Conservation (phyloP, 2,329 filamentous ascomycete genomes). For the Aspergillus sp. region DNA sequence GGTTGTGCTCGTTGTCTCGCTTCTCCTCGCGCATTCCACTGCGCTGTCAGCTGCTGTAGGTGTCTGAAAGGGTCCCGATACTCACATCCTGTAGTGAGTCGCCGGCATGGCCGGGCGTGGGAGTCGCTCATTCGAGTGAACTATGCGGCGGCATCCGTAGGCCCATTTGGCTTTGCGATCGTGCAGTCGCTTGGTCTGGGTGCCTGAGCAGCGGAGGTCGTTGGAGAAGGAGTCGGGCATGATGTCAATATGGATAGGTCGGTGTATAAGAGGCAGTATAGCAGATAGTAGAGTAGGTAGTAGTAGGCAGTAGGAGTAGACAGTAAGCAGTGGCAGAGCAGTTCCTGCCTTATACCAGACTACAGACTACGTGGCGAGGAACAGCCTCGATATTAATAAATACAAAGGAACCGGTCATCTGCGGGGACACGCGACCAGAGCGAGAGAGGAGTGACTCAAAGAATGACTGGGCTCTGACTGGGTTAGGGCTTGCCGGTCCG, state of each 20-base stretch:
- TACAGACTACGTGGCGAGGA: no score
- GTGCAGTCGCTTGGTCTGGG: constrained; percentile 36
- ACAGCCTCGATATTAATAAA: no score
- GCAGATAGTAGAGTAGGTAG: neutral
- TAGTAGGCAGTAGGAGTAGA: no score
- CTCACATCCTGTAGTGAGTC: constrained; percentile 12
- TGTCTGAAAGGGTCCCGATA: neutral
- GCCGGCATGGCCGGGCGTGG: constrained; percentile 10
- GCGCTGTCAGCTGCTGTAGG: neutral
- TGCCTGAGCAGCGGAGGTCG: constrained; percentile 47
- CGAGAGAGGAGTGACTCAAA: no score
- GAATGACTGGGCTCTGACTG: no score
- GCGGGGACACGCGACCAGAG: no score
- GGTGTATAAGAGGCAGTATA: neutral
- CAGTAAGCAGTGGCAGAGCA: no score
- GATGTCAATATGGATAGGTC: neutral
- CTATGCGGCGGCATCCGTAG: constrained; percentile 19
- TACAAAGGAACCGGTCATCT: no score
- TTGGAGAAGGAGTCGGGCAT: constrained; percentile 32
- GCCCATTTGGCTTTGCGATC: constrained; percentile 35
- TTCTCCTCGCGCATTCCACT: constrained; percentile 1
- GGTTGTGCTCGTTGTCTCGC: constrained; percentile 7
- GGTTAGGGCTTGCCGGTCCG: no score
- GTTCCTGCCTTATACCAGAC: no score
- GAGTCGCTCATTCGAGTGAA: constrained; percentile 2